Conservation (phyloP, 2,329 filamentous ascomycete species). For the Diaporthe citri region DNA sequence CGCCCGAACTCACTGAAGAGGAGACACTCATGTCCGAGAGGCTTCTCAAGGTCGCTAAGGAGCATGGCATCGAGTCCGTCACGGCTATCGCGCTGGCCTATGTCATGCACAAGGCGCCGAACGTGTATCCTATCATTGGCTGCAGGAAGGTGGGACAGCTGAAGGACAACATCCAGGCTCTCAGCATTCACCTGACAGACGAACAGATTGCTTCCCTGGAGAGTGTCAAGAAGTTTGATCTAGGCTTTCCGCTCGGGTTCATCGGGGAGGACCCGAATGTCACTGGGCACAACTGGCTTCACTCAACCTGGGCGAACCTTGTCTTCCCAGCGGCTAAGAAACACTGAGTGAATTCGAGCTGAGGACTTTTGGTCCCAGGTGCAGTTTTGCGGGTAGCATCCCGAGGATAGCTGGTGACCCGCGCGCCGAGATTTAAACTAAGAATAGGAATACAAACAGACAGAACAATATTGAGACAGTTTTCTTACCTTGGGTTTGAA, state of each 20-base stretch:
- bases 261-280: conserved; percentile 22
- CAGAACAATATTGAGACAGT: no score
- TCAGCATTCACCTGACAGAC: conserved; percentile 40
- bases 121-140: conserved; percentile 14
- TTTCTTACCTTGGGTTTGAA: no score
- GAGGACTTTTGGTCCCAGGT: no score
- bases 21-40: conserved; percentile 10
- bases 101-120: conserved; percentile 21
- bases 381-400: no score
- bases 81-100: conserved; percentile 20
- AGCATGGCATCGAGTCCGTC: conserved; percentile 24
- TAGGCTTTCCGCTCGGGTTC: neutral
- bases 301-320: neutral
- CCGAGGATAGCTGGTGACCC: no score
- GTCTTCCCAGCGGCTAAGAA: neutral
- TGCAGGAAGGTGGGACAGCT: conserved; percentile 25
- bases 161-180: conserved; percentile 20
- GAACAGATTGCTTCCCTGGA: conserved; percentile 42
- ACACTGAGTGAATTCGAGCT: neutral
- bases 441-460: no score
- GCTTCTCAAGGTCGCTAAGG: neutral
- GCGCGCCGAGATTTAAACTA: no score
- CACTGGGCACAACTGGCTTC: conserved; percentile 46
- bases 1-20: conserved; percentile 1
- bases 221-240: conserved; percentile 15